Conservation (phyloP, 495 filamentous ascomycete genomes). For the Talaromyces liani region DNA sequence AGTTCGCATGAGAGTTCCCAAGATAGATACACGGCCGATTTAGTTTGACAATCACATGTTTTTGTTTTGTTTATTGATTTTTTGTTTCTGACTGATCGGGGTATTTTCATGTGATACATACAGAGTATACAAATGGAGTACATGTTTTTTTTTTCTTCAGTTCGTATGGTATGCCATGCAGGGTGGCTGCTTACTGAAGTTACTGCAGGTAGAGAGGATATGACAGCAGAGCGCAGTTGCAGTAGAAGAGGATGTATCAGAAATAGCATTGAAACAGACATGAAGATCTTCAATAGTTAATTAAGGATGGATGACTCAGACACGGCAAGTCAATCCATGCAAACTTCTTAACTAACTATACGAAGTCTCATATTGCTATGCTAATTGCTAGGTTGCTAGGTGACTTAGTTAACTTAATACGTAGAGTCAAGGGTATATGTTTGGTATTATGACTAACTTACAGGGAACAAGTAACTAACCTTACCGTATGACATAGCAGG, state of each 20-base stretch:
- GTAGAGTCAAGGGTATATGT: too few species aligned
- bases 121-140: neutral
- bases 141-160: neutral
- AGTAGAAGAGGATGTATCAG: neutral
- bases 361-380: too few species aligned
- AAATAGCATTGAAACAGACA: neutral
- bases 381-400: too few species aligned
- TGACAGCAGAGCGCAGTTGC: neutral
- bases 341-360: neutral
- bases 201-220: neutral
- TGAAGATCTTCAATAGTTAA: neutral
- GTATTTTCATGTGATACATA: neutral
- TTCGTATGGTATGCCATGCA: neutral
- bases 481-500: too few species aligned
- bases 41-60: neutral
- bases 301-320: neutral
- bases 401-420: too few species aligned
- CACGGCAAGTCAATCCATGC: neutral
- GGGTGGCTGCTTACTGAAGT: too few species aligned
- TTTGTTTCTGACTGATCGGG: neutral
- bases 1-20: neutral
- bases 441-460: too few species aligned
- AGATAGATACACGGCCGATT: neutral
- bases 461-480: too few species aligned
- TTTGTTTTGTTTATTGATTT: neutral